These are phyloP conservation scores for Trypanosoma theileri DNA, from an alignment of 208 protist genomes.

Conservation along the genomic window DNA sequence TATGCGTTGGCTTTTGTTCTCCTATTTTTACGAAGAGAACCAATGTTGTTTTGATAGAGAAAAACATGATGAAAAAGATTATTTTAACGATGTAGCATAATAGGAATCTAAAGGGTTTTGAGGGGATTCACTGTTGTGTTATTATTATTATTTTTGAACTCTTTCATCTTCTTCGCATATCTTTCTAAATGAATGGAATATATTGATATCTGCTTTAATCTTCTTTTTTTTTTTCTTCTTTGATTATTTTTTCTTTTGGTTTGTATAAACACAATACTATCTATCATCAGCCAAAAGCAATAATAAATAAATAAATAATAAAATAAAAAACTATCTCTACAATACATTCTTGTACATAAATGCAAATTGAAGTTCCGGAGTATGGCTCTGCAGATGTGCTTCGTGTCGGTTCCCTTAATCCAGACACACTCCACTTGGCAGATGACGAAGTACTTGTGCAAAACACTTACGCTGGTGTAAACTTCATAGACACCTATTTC, in stretches of 20 bases:
- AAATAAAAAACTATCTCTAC: not conserved
- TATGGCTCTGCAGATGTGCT: conserved; percentile 11
- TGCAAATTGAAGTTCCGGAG: conserved; percentile 13
- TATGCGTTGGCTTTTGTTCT: conserved; percentile 59
- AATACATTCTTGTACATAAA: not conserved
- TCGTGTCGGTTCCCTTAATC: conserved; percentile 15
- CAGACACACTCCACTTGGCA: not conserved
- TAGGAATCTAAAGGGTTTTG: not conserved
- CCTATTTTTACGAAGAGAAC: conserved; percentile 45
- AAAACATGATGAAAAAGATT: not conserved
- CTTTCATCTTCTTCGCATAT: not conserved
- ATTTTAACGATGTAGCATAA: not conserved
- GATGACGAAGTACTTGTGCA: conserved; percentile 51
- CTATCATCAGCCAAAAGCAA: too few species aligned
- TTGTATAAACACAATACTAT: not conserved
- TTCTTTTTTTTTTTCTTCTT: not conserved
- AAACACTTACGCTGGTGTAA: conserved; percentile 77
- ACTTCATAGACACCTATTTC: conserved; percentile 94
- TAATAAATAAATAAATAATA: too few species aligned
- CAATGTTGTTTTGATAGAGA: conserved; percentile 20
- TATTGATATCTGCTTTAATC: not conserved
- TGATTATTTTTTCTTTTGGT: not conserved
- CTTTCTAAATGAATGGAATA: too few species aligned
- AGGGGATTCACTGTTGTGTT: too few species aligned
- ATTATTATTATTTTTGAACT: conserved; percentile 15